Base-by-base conservation (phyloP, 2,329 filamentous ascomycete genomes). In the Aspergillus novofumigatus region DNA sequence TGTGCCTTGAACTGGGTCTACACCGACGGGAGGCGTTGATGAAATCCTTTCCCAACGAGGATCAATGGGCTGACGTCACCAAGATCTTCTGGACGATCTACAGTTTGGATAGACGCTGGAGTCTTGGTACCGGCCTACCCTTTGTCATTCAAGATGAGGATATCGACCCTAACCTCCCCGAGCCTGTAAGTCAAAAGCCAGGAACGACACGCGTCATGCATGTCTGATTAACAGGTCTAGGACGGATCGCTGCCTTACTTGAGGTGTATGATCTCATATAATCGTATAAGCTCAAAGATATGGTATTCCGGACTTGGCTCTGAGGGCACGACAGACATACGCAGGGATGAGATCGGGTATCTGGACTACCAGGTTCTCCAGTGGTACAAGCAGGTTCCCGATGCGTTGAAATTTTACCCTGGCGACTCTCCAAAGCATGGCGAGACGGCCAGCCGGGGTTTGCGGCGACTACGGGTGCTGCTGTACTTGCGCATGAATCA, bases 401-500 rank as follows among this genome's bases (percentile, higher is more conserved):
- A 86, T 69, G 75, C 83, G 73, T 69, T 89, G 62, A 78, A 86
- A 77, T 81, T 90, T 79, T 80, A 84, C 69, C 83, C 79, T 75
- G 65, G 82, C 70, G 76, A 85, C 69, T 65, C 81, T 17, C 75
- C 77, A 10, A 71, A 70, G 56, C 75, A 69, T 55, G 75, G 69
- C 32, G 76, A 81, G 9, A 80, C 81, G 0, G 80, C 83, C 0
- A 84, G 82, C 21, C 88, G 90, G 62, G 86, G 86, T 60, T 77
- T 88, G 21, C 86, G 87, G 64, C 86, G 92, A 4, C 79, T 95
- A 11, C 88, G 90, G 59, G 87, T 97, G 49, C 86, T 94, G 71
- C 87, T 94, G 20, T 94, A 95, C 69, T 78, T 97, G 17, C 86
- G 92, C 42, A 85, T 91, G 45, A 97, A 96, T 66, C 92, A 96